Base-by-base conservation (phyloP, 140 eudicot genomes). In the Bidens hawaiensis region DNA sequence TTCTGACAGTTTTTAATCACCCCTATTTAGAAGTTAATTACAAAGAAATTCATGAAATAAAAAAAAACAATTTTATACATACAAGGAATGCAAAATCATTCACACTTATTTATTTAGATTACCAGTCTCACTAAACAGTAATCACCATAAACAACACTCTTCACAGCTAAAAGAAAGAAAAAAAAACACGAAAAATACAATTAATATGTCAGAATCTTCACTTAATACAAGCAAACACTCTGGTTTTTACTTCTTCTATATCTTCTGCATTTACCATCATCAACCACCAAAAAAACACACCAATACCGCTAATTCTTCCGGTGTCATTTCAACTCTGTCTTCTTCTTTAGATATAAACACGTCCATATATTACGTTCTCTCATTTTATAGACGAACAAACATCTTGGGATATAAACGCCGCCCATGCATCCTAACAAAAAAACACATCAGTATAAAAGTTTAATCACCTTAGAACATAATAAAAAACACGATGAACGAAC, bases 361-460 rank as follows among this genome's bases (percentile, higher is more conserved):
- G 67, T 59, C 50, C 4, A 38, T 11, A 15, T 11, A 5, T 23
- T 23, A 1, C 14, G 1, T 12, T 36, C 45, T 38, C 14, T 76
- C 71, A 76, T 38, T 61, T 49, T 23, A 65, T 42, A 17, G 69
- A 63, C 28, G 62, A 56, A 64, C 56, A 54, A 51, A 65, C 77
- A 52, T 87, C 95, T 68, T 38, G 45, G 45, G 45, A 38, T 62
- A 79, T 73, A 62, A 76, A 88, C 33, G 81, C 76, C 66, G 84
- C 94, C 96, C 94, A 88, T 34, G 96, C 90, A 51, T 88, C 94
- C 96, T 88, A 65, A 41, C 57, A 51, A 46, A 34, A 18, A 65
- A 27, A 48, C 55, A 49, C 17, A 24, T 51, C 17, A 9, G n/a
- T 53, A 53, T 7, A 54, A 27, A 27, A 26, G 60, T 27, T n/a